A percentile compares a stretch with the other conserved stretches of the same genome.
Conservation (phyloP, 208 protist genomes). For the Acanthamoeba healyi region DNA sequence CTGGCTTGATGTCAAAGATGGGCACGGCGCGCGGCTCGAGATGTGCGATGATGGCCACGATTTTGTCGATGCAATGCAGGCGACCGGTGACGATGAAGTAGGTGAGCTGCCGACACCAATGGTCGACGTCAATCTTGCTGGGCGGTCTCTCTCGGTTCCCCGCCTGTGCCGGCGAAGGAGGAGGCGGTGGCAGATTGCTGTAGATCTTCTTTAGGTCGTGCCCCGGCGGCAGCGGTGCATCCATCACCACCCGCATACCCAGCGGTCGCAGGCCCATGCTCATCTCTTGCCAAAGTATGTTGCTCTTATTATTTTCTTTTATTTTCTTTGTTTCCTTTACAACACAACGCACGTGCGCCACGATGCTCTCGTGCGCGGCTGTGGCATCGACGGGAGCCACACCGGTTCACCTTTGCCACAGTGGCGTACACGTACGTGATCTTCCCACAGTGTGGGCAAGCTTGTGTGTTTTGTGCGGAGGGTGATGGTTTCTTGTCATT, state of each 20-base stretch:
- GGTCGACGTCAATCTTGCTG: neutral
- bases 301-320: neutral
- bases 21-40: neutral
- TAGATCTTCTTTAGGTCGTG: neutral
- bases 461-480: neutral
- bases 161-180: neutral
- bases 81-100: constrained; percentile 3
- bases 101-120: constrained; percentile 3
- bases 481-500: neutral
- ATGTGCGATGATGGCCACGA: constrained; percentile 15
- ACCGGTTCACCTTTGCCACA: no score
- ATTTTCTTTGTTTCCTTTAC: no score
- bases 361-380: no score
- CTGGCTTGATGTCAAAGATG: neutral
- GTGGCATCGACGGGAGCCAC: no score
- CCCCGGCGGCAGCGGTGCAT: neutral
- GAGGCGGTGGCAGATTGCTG: neutral
- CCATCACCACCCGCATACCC: neutral
- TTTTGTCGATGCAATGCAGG: neutral
- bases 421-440: no score
- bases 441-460: neutral
- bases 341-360: no score
- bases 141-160: neutral
- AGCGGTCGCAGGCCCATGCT: neutral
- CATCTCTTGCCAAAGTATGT: neutral